Evolutionary conservation across 176 grass and related monocot genomes (phyloP).

Genomic region (Poa annua): DNA sequence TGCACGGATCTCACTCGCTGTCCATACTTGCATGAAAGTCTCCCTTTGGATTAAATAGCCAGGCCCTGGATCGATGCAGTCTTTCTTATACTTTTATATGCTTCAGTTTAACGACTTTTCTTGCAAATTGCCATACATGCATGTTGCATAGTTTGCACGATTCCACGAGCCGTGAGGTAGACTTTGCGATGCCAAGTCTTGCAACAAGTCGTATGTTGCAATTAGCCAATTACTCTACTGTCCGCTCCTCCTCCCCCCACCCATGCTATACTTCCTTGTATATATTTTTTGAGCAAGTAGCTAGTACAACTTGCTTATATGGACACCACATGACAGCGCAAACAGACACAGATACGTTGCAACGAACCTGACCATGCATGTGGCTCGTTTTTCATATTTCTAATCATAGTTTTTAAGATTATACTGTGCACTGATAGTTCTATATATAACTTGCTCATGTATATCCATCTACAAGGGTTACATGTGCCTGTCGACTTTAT

Average conservation of each 20-base stretch:
- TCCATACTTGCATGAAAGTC: constrained; percentile 9
- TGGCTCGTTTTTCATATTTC: neutral
- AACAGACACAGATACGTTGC: neutral
- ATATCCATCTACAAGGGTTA: constrained; percentile 19
- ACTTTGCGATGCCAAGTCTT: constrained; percentile 18
- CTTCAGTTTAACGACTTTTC: neutral
- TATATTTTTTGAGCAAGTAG: neutral
- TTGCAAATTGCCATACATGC: neutral
- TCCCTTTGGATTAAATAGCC: neutral
- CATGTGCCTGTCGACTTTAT: constrained; percentile 42
- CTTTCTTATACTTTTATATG: neutral
- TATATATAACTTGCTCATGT: neutral
- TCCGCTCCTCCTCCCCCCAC: neutral
- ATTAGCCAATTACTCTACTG: neutral
- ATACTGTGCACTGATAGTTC: neutral
- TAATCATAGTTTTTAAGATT: neutral
- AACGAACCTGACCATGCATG: neutral
- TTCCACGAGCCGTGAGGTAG: neutral
- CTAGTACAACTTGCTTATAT: neutral
- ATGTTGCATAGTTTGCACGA: neutral
- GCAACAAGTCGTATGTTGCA: constrained; percentile 19
- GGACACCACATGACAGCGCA: constrained; percentile 1
- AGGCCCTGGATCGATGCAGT: neutral
- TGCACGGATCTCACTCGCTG: neutral
- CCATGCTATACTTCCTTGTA: neutral